phyloP scores from a whole-genome alignment of 2,329 filamentous ascomycete genomes.

The Fusarium musae region DNA sequence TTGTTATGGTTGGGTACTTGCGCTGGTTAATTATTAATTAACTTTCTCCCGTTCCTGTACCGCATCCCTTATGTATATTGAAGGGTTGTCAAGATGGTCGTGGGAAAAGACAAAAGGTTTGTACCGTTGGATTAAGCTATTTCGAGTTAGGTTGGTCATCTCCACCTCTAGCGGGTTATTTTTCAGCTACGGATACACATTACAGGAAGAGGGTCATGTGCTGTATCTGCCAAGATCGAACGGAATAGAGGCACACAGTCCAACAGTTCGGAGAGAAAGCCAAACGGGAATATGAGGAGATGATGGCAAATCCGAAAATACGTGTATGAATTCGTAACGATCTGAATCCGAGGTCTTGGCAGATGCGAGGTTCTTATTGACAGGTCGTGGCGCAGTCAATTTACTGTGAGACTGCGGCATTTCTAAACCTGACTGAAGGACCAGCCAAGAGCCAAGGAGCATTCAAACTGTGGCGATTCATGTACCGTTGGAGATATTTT shows the following conservation, averaged over 20 bases:
- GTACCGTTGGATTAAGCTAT: conserved; percentile 23
- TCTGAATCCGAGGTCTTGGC: conserved; percentile 14
- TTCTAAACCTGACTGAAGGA: conserved; percentile 1
- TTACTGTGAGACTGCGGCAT: conserved; percentile 9
- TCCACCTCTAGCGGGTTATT: conserved; percentile 2
- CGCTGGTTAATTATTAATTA: not conserved
- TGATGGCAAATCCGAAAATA: conserved; percentile 14
- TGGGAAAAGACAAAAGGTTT: not conserved
- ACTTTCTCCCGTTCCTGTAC: not conserved
- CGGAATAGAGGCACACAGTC: not conserved
- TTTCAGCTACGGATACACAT: not conserved
- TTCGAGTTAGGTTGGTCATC: conserved; percentile 11
- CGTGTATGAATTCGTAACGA: not conserved
- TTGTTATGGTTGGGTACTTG: not conserved
- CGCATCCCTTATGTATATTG: not conserved
- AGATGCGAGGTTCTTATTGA: not conserved
- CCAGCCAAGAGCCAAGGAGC: not conserved
- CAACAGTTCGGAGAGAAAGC: not conserved
- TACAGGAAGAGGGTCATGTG: conserved; percentile 1
- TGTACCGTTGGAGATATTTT: conserved; percentile 24
- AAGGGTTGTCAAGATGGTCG: conserved; percentile 7
- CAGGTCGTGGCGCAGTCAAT: conserved; percentile 29
- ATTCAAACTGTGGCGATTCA: conserved; percentile 14
- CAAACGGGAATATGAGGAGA: not conserved
- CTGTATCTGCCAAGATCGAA: not conserved